Evolutionary conservation across 345 rosid species (phyloP).

Genomic region (Dimocarpus longan): DNA sequence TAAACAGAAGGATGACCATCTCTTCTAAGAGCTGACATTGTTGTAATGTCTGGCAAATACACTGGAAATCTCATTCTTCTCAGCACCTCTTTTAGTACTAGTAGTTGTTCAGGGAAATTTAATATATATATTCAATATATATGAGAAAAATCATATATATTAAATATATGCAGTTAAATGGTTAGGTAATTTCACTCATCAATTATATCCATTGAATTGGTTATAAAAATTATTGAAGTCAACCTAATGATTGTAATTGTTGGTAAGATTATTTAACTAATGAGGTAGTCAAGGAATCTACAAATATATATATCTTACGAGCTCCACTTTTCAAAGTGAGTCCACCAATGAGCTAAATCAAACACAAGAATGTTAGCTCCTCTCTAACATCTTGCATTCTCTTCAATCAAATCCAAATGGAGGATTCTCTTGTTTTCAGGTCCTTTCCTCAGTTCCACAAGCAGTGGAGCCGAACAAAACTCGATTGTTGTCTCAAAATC

Average conservation of each 20-base stretch:
- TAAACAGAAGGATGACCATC: slow-evolving; percentile 96
- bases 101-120: slow-evolving; percentile 54
- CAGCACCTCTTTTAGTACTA: slow-evolving; percentile 70
- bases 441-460: slow-evolving; percentile 76
- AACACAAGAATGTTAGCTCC: slow-evolving; percentile 83
- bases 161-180: no score
- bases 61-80: slow-evolving; percentile 77
- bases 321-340: slow-evolving; percentile 73
- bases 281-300: no score
- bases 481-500: slow-evolving; percentile 81
- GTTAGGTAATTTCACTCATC: no score
- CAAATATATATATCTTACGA: slow-evolving; percentile 46
- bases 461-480: slow-evolving; percentile 92
- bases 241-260: no score
- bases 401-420: slow-evolving; percentile 87
- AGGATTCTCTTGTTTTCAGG: slow-evolving; percentile 58
- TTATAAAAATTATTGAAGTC: no score
- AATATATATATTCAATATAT: slow-evolving; percentile 44
- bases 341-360: slow-evolving; percentile 99
- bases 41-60: slow-evolving; percentile 70
- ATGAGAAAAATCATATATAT: no score
- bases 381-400: slow-evolving; percentile 90
- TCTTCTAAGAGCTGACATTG: slow-evolving; percentile 74
- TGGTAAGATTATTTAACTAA: no score
- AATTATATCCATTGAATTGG: no score